Evolutionary conservation across 768 basidiomycete genomes (phyloP), one percentile per base, ranked within the genome.

Genomic region (Pulveroboletus sp.): DNA sequence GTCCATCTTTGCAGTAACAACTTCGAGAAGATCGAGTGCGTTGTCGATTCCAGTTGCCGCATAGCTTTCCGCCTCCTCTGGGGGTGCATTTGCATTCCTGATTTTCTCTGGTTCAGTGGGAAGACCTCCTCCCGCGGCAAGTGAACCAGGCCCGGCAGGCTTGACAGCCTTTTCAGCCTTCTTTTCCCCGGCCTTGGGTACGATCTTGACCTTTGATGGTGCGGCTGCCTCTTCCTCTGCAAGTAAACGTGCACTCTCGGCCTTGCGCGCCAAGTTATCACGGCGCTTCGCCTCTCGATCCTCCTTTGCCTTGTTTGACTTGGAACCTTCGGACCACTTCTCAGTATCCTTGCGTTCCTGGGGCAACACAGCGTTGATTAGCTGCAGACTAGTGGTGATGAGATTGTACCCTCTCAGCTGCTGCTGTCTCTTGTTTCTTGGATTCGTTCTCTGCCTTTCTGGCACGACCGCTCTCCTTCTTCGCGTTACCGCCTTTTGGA

Each of bases 391-490:
- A 36, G 51, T 12, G 5, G 32, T 7, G 38, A 50, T 14, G 21
- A 26, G 35, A 47, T 60, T 65, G 42, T 43, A 83, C 89, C 71
- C 78, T 83, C 11, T 82, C 87, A 8, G 74, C 76, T 10, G 73
- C 75, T 0, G 76, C 82, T 5, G 73, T 76, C 6, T 77, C 80
- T 54, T 80, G 77, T 69, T 93, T 93, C 75, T 86, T 90, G 8
- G 79, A 75, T 64, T 91, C 89, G 64, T 92, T 93, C 63, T 93
- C 89, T 24, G 89, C 89, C 68, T 96, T 96, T 72, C 91, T 93
- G 1, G 93, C 86, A 47, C 88, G 71, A 5, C 93, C 93, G 38
- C 81, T 71, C 69, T 95, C 93, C 67, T 95, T 95, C 83, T 95
- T 96, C 50, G 89, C 76, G 75, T 93, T 95, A 58, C 78, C 82